Evolutionary conservation across 257 asterid species (phyloP).

Genomic region (Solanum corneliomulleri): DNA sequence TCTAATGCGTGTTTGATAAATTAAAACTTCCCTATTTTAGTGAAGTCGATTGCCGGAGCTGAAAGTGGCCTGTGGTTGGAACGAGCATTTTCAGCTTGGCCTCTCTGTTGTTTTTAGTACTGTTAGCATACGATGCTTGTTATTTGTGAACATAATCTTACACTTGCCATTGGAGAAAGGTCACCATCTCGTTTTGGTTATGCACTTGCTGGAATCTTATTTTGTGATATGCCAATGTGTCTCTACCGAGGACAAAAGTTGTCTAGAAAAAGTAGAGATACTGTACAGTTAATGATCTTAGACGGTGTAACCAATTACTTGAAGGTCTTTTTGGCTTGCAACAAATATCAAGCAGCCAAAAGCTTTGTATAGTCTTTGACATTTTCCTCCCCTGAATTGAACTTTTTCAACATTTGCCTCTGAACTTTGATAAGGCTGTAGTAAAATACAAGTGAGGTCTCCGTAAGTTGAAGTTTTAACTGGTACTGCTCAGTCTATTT

Average conservation of each 20-base stretch:
- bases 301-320: not conserved
- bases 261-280: not conserved
- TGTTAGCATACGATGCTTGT: not conserved
- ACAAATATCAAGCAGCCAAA: not conserved
- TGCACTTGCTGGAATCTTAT: not conserved
- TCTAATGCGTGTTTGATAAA: not conserved
- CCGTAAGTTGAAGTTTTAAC: not conserved
- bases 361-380: not conserved
- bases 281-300: not conserved
- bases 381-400: not conserved
- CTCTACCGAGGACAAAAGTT: not conserved
- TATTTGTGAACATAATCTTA: not conserved
- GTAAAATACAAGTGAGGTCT: not conserved
- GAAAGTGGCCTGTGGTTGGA: not conserved
- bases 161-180: not conserved
- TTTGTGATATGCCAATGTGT: not conserved
- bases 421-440: not conserved
- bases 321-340: not conserved
- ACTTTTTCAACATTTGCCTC: not conserved
- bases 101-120: not conserved
- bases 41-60: not conserved
- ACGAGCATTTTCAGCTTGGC: not conserved
- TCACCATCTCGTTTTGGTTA: not conserved
- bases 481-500: not conserved
- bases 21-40: not conserved